A percentile compares a stretch with the other conserved stretches of the same genome.
These are phyloP conservation scores for Myrica gale DNA, from an alignment of 306 rosid genomes.

Conservation along the genomic window DNA sequence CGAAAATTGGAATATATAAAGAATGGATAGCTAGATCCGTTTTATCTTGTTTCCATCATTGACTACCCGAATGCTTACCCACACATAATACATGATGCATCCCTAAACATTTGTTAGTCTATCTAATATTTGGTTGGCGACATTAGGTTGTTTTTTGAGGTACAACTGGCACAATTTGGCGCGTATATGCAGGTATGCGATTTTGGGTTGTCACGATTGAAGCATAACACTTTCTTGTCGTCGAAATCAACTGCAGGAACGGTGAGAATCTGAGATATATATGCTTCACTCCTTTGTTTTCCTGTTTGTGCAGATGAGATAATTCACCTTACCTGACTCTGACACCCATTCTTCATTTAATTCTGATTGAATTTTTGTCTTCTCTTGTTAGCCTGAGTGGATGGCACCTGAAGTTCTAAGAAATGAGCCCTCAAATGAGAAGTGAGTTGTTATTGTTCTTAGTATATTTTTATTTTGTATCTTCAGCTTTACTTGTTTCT, in stretches of 20 bases:
- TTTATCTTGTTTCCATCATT: too few relatives aligned
- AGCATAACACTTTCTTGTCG: constrained; percentile 95
- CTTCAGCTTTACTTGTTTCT: constrained; percentile 5
- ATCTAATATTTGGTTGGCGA: neutral
- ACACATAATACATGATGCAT: neutral
- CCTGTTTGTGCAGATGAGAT: constrained; percentile 21
- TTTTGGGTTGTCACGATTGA: constrained; percentile 98
- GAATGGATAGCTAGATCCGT: too few relatives aligned
- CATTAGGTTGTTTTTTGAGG: too few relatives aligned
- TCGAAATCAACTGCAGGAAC: constrained; percentile 99
- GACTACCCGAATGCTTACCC: neutral
- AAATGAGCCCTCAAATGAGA: constrained; percentile 97
- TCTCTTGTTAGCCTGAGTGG: constrained; percentile 93
- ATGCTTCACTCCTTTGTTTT: constrained; percentile 7
- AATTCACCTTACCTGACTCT: constrained; percentile 22
- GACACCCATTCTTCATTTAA: constrained; percentile 18
- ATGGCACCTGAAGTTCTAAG: constrained; percentile 99
- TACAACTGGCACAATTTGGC: neutral
- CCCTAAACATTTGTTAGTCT: neutral
- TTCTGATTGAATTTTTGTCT: constrained; percentile 33
- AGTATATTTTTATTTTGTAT: constrained; percentile 4
- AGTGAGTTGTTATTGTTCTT: constrained; percentile 44
- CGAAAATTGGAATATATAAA: too few relatives aligned
- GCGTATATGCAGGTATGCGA: constrained; percentile 63
- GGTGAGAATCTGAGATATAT: constrained; percentile 54